Conservation (phyloP, 2,329 filamentous ascomycete genomes). For the Phaeophleospora eucalypticola region DNA sequence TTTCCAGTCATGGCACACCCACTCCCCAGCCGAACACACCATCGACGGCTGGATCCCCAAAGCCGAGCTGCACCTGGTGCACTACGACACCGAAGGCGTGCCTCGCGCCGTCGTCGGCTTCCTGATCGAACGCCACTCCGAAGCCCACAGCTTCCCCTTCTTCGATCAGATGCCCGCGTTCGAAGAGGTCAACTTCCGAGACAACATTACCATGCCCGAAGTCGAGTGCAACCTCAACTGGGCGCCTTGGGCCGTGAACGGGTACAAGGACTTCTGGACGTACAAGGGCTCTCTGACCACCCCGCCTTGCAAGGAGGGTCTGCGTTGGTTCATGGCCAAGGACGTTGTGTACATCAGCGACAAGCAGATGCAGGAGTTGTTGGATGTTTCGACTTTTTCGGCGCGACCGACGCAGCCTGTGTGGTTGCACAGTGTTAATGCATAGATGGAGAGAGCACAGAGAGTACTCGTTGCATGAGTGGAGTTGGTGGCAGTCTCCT, state of each 20-base stretch:
- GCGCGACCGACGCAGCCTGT: conserved; percentile 44
- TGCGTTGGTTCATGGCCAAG: conserved; percentile 44
- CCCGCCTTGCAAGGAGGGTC: conserved; percentile 46
- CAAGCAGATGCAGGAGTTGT: conserved; percentile 45
- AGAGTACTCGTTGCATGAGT: neutral
- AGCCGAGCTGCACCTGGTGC: conserved; percentile 50
- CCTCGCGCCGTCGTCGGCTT: conserved; percentile 46
- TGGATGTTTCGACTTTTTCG: conserved; percentile 43
- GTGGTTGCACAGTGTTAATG: conserved; percentile 46
- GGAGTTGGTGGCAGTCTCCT: neutral
- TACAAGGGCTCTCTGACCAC: conserved; percentile 47
- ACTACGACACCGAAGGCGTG: conserved; percentile 41
- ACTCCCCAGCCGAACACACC: conserved; percentile 49
- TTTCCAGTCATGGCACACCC: conserved; percentile 50
- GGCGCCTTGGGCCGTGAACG: conserved; percentile 36
- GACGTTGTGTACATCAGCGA: conserved; percentile 41
- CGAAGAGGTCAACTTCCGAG: conserved; percentile 8
- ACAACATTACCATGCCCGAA: conserved; percentile 13
- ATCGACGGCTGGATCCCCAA: conserved; percentile 42
- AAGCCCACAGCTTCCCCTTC: conserved; percentile 37
- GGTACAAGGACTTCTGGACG: conserved; percentile 47
- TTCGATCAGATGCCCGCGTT: conserved; percentile 37
- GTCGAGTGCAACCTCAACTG: conserved; percentile 30
- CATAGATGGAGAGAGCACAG: conserved; percentile 11
- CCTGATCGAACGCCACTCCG: conserved; percentile 39